phyloP scores from a whole-genome alignment of 371 early-diverging fungal genomes.

The Mortierella sp. region DNA sequence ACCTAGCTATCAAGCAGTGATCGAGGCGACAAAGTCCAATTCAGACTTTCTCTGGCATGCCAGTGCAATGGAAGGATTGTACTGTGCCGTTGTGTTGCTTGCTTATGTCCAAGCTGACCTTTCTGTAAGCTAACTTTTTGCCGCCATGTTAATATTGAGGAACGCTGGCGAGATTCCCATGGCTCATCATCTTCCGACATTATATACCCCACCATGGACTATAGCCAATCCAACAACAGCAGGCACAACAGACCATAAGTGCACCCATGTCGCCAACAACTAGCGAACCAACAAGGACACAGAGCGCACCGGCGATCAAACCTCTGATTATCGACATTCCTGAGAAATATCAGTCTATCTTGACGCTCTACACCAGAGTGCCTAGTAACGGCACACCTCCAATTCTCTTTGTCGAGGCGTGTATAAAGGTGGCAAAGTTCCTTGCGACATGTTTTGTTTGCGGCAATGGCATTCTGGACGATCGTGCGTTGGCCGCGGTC shows the following conservation, averaged over 20 bases:
- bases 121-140: slow-evolving; percentile 55
- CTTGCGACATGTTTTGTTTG: slow-evolving; percentile 54
- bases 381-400: slow-evolving; percentile 45
- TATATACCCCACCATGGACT: too few relatives aligned
- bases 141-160: too few relatives aligned
- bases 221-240: slow-evolving; percentile 47
- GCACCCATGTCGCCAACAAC: slow-evolving; percentile 57
- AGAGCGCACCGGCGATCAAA: slow-evolving; percentile 38
- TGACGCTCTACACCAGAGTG: slow-evolving; percentile 61
- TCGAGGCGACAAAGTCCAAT: slow-evolving; percentile 73
- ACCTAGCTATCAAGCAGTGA: slow-evolving; percentile 70
- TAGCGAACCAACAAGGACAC: slow-evolving; percentile 34
- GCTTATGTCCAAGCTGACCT: slow-evolving; percentile 71
- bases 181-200: too few relatives aligned
- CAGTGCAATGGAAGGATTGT: slow-evolving; percentile 80
- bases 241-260: slow-evolving; percentile 34
- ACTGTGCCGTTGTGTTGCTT: slow-evolving; percentile 69
- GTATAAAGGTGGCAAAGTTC: slow-evolving; percentile 61
- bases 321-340: slow-evolving; percentile 60
- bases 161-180: too few relatives aligned
- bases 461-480: slow-evolving; percentile 47
- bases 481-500: slow-evolving; percentile 42
- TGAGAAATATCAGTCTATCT: slow-evolving; percentile 58
- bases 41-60: slow-evolving; percentile 84
- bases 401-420: slow-evolving; percentile 57